Percentiles rank a stretch among this genome's conserved stretches.
Evolutionary conservation across 73 alveolate species (phyloP).

Genomic region (Effrenium voratum): DNA sequence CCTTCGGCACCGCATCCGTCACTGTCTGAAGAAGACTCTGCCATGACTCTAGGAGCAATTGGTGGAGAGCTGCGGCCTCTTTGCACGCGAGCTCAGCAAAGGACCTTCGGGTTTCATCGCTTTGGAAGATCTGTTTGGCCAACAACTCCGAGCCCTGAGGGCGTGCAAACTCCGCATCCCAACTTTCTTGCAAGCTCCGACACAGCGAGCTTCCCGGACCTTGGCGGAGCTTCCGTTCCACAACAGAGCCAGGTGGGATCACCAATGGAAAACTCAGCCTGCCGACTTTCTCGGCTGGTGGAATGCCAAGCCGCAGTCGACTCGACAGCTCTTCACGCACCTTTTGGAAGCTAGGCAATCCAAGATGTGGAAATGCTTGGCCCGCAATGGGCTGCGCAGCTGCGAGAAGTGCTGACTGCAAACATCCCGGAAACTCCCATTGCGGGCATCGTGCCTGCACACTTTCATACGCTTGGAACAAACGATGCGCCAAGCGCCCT

Average conservation of each 20-base stretch:
- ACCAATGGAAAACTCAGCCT: constrained; percentile 10
- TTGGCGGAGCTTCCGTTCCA: constrained; percentile 27
- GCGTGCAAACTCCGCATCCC: constrained; percentile 54
- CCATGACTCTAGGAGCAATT: background rate
- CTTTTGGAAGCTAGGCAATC: background rate
- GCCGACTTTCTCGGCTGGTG: background rate
- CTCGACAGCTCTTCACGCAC: background rate
- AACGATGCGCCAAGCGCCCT: background rate
- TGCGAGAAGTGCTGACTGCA: background rate
- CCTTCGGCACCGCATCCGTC: background rate
- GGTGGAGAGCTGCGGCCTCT: constrained; percentile 21
- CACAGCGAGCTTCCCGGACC: constrained; percentile 45
- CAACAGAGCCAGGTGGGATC: constrained; percentile 16
- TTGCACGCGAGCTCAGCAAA: constrained; percentile 15
- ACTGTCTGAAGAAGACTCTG: background rate
- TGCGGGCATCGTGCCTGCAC: constrained; percentile 15
- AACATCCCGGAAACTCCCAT: background rate
- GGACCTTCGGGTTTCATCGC: background rate
- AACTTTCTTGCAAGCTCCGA: constrained; percentile 35
- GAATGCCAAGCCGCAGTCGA: background rate
- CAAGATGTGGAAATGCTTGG: background rate
- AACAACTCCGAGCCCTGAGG: constrained; percentile 4
- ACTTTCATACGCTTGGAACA: background rate
- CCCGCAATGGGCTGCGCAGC: background rate
- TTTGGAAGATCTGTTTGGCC: constrained; percentile 45